Evolutionary conservation across 257 asterid species (phyloP), one percentile per base, ranked within the genome.

Genomic region (Solanum virginianum): DNA sequence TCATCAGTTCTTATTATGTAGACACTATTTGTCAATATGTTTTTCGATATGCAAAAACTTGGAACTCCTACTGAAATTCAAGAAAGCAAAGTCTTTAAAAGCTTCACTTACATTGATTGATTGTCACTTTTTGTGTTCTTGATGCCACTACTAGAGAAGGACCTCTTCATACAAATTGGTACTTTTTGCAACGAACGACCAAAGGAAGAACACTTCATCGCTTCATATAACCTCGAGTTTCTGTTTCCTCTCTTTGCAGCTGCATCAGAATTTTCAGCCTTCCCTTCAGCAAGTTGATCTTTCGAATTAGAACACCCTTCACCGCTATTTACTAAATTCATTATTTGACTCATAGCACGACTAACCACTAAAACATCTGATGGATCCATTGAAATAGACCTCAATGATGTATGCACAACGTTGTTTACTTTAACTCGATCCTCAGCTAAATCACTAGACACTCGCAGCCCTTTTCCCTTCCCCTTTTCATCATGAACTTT

Each of bases 361-460:
- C 11, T 77, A 69, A 66, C 57, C 85, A 79, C 20, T 43, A 90
- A 83, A 82, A 89, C 88, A 43, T 88, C 84, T 49, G 90, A 59
- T 16, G 90, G 80, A 85, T 93, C 97, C 94, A 93, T 80, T 2
- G 97, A 94, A 26, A 92, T 74, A 5, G 94, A 91, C 77, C 97
- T 91, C 86, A 96, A 89, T n/a, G 88, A 86, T 1, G 80, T n/a
- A 77, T 81, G 85, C 86, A 89, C 59, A 66, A 85, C 92, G 16
- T 79, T 91, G 32, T 71, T 88, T 20, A 45, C 92, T 0, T 79
- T 81, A 86, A 81, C 88, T 8, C 86, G 57, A 8, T 49, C 88
- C 83, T 85, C 91, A 20, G 63, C 81, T 84, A 93, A 87, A 86
- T 93, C 95, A 72, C 95, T 93, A 2, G 75, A 80, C 6, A 88